Evolutionary conservation across 768 basidiomycete genomes (phyloP).

Genomic region (Macrolepiota albuminosa): DNA sequence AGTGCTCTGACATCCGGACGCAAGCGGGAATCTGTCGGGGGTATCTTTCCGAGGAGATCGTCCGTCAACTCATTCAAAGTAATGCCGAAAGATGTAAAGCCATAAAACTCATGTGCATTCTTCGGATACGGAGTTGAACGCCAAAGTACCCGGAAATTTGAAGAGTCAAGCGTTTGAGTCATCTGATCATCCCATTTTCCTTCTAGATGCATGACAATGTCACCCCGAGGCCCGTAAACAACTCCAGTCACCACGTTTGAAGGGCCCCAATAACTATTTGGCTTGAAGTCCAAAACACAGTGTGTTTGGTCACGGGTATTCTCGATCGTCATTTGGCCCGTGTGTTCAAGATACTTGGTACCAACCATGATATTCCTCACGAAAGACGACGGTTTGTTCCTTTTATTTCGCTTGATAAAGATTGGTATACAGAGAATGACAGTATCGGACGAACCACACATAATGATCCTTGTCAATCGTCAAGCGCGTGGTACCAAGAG

Average conservation of each 20-base stretch:
- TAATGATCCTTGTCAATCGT: constrained; percentile 64
- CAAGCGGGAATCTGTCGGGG: constrained; percentile 77
- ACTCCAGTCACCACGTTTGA: constrained; percentile 66
- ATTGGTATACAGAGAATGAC: neutral
- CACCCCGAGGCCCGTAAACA: constrained; percentile 49
- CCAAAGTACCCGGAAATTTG: constrained; percentile 76
- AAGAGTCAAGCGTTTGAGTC: constrained; percentile 60
- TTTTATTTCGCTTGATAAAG: constrained; percentile 20
- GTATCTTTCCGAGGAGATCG: constrained; percentile 58
- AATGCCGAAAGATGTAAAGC: constrained; percentile 77
- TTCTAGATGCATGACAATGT: constrained; percentile 60
- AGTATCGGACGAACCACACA: constrained; percentile 50
- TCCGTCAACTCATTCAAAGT: constrained; percentile 76
- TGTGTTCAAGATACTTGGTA: constrained; percentile 86
- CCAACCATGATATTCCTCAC: constrained; percentile 89
- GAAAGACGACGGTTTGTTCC: constrained; percentile 86
- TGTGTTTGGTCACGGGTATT: constrained; percentile 50
- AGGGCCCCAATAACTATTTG: constrained; percentile 79
- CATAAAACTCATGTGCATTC: constrained; percentile 68
- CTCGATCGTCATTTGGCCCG: constrained; percentile 72
- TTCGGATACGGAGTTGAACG: constrained; percentile 69
- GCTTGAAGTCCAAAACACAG: constrained; percentile 82
- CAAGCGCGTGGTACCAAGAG: constrained; percentile 65
- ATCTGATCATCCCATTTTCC: constrained; percentile 89
- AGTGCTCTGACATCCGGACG: constrained; percentile 81